Evolutionary conservation across 495 filamentous ascomycete genomes (phyloP), one percentile per base, ranked within the genome.

Genomic region (Penicillium taxi): DNA sequence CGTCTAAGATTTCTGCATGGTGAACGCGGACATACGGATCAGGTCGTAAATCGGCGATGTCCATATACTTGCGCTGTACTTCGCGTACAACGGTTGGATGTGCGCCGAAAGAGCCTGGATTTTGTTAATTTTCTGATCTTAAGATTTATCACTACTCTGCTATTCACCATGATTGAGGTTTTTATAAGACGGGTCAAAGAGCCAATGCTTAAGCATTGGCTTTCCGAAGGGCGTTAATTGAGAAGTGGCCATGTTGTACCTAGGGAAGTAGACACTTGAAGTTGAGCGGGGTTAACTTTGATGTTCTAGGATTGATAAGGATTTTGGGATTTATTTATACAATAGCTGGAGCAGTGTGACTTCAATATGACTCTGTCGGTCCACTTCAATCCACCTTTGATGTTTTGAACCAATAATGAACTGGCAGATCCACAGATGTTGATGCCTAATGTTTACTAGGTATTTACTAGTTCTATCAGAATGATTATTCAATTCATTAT

Each of bases 91-190:
- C 39, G 8, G 47, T 56, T 9, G 89, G 87, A 48, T 78, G 77
- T 8, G 84, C 75, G 12, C 88, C 88, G 57, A 82, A 95, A 15
- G 88, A 87, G 37, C 86, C 85, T 82, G 38, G 14, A 18, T 13
- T 19, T 3, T n/a, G 17, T 30, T 16, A 6, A 6, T 9, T 47
- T n/a, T 39, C 20, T 33, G 16, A 28, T 23, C 35, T 32, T 35
- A 19, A 35, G 28, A 24, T 15, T 3, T 12, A 31, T 38, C 30
- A 26, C 8, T 25, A n/a, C 15, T 31, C 1, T 8, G 11, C 9
- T 32, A 26, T 56, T 38, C 57, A 87, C 86, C 89, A 45, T 95
- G 84, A 60, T 94, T 94, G 44, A 95, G 63, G 45, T 87, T 86
- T 16, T 68, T 72, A 52, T 74, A 88, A 2, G 62, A 55, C 0